These are phyloP conservation scores for Aspergillus candidus DNA, from an alignment of 2,329 filamentous ascomycete species.

Conservation along the genomic window DNA sequence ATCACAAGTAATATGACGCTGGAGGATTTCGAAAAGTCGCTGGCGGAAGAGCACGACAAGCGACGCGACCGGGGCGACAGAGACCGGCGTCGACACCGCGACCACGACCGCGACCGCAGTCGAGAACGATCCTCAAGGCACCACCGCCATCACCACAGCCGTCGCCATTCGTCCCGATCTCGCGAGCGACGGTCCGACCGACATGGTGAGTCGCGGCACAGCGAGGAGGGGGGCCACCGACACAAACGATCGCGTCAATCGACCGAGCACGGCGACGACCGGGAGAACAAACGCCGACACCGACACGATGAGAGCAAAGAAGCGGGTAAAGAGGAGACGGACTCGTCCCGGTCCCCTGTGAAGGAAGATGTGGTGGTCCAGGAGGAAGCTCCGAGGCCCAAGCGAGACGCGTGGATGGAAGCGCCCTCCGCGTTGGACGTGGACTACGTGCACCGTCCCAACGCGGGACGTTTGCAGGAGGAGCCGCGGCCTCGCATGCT, in stretches of 20 bases:
- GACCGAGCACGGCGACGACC: constrained; percentile 46
- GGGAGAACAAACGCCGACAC: constrained; percentile 46
- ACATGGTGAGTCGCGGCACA: constrained; percentile 36
- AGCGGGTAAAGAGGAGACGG: constrained; percentile 39
- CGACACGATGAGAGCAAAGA: constrained; percentile 17
- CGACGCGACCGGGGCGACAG: constrained; percentile 34
- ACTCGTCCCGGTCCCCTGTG: constrained; percentile 19
- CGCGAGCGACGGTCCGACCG: constrained; percentile 30
- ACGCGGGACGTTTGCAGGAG: constrained; percentile 49
- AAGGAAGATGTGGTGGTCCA: constrained; percentile 31
- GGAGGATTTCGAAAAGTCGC: constrained; percentile 71
- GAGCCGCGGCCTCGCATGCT: constrained; percentile 36
- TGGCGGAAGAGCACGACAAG: constrained; percentile 54
- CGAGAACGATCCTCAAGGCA: constrained; percentile 30
- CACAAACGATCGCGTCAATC: constrained; percentile 60
- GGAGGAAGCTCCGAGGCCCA: constrained; percentile 42
- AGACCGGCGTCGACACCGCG: constrained; percentile 28
- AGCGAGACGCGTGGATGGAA: constrained; percentile 92
- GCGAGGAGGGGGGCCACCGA: constrained; percentile 51
- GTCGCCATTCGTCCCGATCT: constrained; percentile 32
- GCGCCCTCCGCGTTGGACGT: constrained; percentile 74
- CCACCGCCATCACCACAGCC: constrained; percentile 36
- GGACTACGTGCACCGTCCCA: constrained; percentile 65
- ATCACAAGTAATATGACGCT: constrained; percentile 45
- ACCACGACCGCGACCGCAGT: constrained; percentile 37